Percentiles rank a stretch among this genome's conserved stretches.
These are phyloP conservation scores for Jatropha podagrica DNA, from an alignment of 441 rosid genomes.

Conservation along the genomic window DNA sequence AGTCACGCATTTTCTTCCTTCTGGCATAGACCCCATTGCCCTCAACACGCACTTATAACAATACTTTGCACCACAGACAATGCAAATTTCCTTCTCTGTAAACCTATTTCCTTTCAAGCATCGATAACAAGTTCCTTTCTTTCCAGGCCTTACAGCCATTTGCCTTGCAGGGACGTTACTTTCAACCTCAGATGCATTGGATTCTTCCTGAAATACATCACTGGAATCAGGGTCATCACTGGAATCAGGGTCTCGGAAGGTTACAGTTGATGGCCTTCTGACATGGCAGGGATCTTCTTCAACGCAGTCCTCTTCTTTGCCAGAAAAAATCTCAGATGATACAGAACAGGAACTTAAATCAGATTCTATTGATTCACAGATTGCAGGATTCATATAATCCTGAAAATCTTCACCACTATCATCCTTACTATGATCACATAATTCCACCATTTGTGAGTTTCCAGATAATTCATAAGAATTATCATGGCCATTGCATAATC, in stretches of 20 bases:
- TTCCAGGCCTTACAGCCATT: constrained; percentile 47
- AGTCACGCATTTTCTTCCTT: constrained; percentile 90
- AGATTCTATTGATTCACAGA: constrained; percentile 34
- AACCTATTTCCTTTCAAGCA: constrained; percentile 78
- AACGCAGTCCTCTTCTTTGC: constrained; percentile 37
- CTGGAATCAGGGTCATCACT: constrained; percentile 43
- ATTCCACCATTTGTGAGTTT: constrained; percentile 16
- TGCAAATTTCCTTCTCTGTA: constrained; percentile 83
- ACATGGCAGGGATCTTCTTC: constrained; percentile 38
- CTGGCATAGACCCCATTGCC: constrained; percentile 99
- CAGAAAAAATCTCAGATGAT: constrained; percentile 45
- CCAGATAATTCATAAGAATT: constrained; percentile 19
- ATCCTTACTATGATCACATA: constrained; percentile 24
- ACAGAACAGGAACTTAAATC: constrained; percentile 27
- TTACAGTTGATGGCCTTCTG: constrained; percentile 51
- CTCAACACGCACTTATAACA: constrained; percentile 74
- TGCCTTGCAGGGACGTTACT: constrained; percentile 35
- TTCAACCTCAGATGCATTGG: constrained; percentile 36
- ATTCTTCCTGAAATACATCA: constrained; percentile 22
- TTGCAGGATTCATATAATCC: constrained; percentile 32
- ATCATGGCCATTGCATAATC: constrained; percentile 16
- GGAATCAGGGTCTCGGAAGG: constrained; percentile 55
- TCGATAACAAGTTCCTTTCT: constrained; percentile 80
- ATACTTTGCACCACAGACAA: constrained; percentile 89
- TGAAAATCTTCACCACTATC: constrained; percentile 30